Conservation (phyloP, 495 filamentous ascomycete genomes). For the Lasiosphaeris hirsuta region DNA sequence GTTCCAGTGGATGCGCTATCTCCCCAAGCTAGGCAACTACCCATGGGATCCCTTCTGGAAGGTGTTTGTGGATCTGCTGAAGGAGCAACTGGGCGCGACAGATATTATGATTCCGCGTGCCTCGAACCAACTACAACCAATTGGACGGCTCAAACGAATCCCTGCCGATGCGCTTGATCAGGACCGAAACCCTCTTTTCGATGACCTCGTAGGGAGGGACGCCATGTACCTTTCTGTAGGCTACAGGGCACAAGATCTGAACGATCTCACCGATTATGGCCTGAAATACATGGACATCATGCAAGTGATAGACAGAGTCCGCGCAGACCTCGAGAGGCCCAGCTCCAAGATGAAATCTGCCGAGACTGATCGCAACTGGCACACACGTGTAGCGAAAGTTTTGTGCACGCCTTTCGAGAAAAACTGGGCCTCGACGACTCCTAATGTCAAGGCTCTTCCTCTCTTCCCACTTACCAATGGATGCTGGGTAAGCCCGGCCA, state of each 20-base stretch:
- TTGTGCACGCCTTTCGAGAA: slow-evolving; percentile 1
- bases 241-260: not conserved
- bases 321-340: slow-evolving; percentile 8
- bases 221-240: slow-evolving; percentile 14
- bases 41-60: slow-evolving; percentile 21
- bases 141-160: not conserved
- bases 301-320: not conserved
- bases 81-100: not conserved
- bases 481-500: not conserved
- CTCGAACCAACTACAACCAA: not conserved
- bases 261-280: not conserved
- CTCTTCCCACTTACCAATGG: slow-evolving; percentile 8
- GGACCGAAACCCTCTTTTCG: slow-evolving; percentile 18
- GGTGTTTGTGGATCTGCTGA: slow-evolving; percentile 11
- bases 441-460: not conserved
- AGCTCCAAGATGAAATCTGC: slow-evolving; percentile 13
- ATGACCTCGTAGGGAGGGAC: slow-evolving; percentile 7
- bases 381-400: slow-evolving; percentile 10
- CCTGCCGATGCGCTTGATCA: slow-evolving; percentile 10
- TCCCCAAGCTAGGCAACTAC: slow-evolving; percentile 17
- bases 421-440: not conserved
- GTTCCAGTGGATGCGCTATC: slow-evolving; percentile 32
- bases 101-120: slow-evolving; percentile 2
- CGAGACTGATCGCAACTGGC: slow-evolving; percentile 15
- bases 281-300: not conserved